Evolutionary conservation across 1,284 basidiomycete genomes (phyloP).

Genomic region (Ceratobasidium sp.): DNA sequence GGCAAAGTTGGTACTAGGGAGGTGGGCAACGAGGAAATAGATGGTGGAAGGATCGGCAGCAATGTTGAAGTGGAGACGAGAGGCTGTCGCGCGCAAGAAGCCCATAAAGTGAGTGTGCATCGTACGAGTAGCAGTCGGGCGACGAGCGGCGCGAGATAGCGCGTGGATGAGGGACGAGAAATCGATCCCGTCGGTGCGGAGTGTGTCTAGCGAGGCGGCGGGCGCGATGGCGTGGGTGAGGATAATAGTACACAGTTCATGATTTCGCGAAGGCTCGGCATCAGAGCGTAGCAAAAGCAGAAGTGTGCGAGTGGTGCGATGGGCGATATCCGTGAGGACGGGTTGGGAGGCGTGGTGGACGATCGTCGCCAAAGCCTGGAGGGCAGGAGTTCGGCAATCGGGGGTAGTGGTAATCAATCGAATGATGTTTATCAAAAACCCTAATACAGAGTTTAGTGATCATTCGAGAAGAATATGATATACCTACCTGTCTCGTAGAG

Average conservation of each 20-base stretch:
- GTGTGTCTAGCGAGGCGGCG: slow-evolving; percentile 9
- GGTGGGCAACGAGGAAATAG: slow-evolving; percentile 26
- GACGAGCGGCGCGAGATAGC: slow-evolving; percentile 15
- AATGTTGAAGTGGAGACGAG: slow-evolving; percentile 34
- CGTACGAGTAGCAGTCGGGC: slow-evolving; percentile 19
- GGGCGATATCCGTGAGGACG: slow-evolving; percentile 33
- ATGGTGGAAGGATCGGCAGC: slow-evolving; percentile 29
- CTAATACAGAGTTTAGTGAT: background rate
- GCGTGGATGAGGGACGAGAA: slow-evolving; percentile 31
- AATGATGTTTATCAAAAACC: slow-evolving; percentile 38
- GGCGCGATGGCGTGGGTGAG: slow-evolving; percentile 32
- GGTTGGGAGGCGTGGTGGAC: slow-evolving; percentile 40
- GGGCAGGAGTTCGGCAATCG: slow-evolving; percentile 27
- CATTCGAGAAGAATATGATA: background rate
- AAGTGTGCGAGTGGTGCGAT: slow-evolving; percentile 36
- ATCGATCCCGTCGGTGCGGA: slow-evolving; percentile 30
- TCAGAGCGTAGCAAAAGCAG: slow-evolving; percentile 32
- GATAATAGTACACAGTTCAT: slow-evolving; percentile 30
- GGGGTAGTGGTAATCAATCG: slow-evolving; percentile 36
- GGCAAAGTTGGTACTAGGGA: slow-evolving; percentile 37
- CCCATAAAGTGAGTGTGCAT: slow-evolving; percentile 34
- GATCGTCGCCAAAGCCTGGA: slow-evolving; percentile 32
- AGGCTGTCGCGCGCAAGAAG: slow-evolving; percentile 32
- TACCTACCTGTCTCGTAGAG: slow-evolving; percentile 29
- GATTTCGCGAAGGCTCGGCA: slow-evolving; percentile 1